These are phyloP conservation scores for Cetraspora pellucida DNA, from an alignment of 192 early-diverging fungal species.

Conservation along the genomic window DNA sequence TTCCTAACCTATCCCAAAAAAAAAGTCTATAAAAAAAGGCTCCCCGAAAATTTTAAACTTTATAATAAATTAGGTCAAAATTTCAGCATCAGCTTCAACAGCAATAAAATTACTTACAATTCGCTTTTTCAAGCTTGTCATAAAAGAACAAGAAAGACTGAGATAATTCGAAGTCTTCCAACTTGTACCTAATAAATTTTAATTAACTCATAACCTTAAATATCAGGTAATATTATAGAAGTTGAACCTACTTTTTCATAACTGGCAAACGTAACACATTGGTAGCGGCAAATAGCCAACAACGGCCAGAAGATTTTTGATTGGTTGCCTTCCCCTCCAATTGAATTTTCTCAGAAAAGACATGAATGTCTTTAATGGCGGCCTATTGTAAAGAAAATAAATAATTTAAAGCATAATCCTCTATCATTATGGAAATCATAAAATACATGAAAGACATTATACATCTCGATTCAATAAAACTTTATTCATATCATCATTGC, in stretches of 20 bases:
- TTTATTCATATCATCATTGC: conserved; percentile 56
- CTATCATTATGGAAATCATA: neutral
- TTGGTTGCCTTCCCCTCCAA: conserved; percentile 63
- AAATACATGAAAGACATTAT: neutral
- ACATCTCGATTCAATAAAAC: conserved; percentile 61
- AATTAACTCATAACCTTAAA: neutral
- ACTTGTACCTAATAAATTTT: conserved; percentile 52
- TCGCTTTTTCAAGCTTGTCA: conserved; percentile 83
- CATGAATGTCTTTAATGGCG: conserved; percentile 54
- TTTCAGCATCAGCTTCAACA: too few species aligned
- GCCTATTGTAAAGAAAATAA: conserved; percentile 41
- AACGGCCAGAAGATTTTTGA: conserved; percentile 75
- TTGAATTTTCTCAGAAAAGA: conserved; percentile 59
- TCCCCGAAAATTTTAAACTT: too few species aligned
- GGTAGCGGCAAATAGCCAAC: conserved; percentile 83
- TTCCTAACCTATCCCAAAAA: too few species aligned
- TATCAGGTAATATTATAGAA: neutral
- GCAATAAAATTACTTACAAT: conserved; percentile 56
- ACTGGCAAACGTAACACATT: conserved; percentile 70
- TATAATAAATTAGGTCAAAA: too few species aligned
- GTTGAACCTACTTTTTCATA: conserved; percentile 56
- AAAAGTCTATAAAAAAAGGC: too few species aligned
- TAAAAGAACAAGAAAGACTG: conserved; percentile 76
- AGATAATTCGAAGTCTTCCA: conserved; percentile 79
- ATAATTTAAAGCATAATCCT: conserved; percentile 41